Evolutionary conservation across 345 rosid genomes (phyloP).

Genomic region (Rhodamnia argentea): DNA sequence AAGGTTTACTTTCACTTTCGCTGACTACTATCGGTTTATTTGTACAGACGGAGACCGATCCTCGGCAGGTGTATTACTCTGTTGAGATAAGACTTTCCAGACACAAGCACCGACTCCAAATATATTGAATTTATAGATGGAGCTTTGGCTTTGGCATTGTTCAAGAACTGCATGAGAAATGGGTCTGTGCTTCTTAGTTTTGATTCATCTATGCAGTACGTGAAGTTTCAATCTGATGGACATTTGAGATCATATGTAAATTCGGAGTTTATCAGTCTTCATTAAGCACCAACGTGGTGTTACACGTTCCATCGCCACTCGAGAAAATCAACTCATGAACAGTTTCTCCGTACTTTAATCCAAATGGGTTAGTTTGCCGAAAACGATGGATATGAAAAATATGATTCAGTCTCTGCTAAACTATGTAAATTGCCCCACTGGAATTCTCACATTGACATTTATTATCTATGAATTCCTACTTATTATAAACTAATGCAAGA

Average conservation of each 20-base stretch:
- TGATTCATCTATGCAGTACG: background rate
- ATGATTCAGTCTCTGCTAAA: too few species aligned
- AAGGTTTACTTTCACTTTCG: constrained; percentile 5
- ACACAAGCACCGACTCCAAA: background rate
- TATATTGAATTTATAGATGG: background rate
- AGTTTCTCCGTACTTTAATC: too few species aligned
- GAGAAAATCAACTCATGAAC: too few species aligned
- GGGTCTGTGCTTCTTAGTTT: rapidly evolving
- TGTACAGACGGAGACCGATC: constrained; percentile 6
- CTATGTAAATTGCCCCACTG: too few species aligned
- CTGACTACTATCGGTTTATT: background rate
- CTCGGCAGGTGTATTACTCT: background rate
- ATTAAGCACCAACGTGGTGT: too few species aligned
- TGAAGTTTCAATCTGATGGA: constrained; percentile 14
- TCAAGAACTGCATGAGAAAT: background rate
- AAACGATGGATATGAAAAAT: too few species aligned
- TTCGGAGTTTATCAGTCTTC: too few species aligned
- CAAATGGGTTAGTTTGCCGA: too few species aligned
- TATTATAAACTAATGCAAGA: too few species aligned
- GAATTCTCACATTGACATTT: too few species aligned
- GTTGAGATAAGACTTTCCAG: background rate
- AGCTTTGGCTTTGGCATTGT: background rate
- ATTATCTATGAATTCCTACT: too few species aligned
- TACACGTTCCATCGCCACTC: too few species aligned
- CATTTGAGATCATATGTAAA: constrained; percentile 1